phyloP scores from a whole-genome alignment of 371 early-diverging fungal species.

The Rhizomucor miehei region DNA sequence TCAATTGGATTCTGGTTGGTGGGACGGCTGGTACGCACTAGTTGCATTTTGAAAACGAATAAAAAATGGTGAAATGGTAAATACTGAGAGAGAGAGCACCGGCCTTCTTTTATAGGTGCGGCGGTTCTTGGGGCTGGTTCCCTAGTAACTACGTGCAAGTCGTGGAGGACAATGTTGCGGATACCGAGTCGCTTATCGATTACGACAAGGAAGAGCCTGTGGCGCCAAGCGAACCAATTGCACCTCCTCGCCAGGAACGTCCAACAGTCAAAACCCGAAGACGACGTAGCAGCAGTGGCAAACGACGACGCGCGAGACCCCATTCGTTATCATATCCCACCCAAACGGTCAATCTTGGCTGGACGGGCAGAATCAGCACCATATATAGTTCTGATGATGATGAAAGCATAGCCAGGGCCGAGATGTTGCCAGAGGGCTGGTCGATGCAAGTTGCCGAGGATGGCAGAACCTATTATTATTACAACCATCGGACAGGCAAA shows the following conservation, averaged over 20 bases:
- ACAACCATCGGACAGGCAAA: conserved; percentile 31
- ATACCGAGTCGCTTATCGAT: not conserved
- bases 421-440: conserved; percentile 40
- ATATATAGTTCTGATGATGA: conserved; percentile 2
- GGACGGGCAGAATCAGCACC: conserved; percentile 9
- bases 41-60: too few relatives aligned
- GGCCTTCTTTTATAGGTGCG: conserved; percentile 28
- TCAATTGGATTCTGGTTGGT: conserved; percentile 89
- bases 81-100: too few relatives aligned
- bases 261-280: not conserved
- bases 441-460: conserved; percentile 36
- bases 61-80: too few relatives aligned
- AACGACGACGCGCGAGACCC: conserved; percentile 1
- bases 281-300: not conserved
- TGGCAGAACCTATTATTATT: conserved; percentile 33
- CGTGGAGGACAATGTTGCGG: conserved; percentile 24
- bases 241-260: conserved; percentile 1
- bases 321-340: conserved; percentile 11
- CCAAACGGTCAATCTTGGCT: conserved; percentile 7
- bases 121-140: conserved; percentile 83
- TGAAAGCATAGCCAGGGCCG: not conserved
- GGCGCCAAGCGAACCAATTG: not conserved
- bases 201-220: conserved; percentile 1
- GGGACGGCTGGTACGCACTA: conserved; percentile 70
- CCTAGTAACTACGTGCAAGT: conserved; percentile 83